phyloP scores from a whole-genome alignment of 2,329 filamentous ascomycete genomes.

The Thielaviopsis musarum region DNA sequence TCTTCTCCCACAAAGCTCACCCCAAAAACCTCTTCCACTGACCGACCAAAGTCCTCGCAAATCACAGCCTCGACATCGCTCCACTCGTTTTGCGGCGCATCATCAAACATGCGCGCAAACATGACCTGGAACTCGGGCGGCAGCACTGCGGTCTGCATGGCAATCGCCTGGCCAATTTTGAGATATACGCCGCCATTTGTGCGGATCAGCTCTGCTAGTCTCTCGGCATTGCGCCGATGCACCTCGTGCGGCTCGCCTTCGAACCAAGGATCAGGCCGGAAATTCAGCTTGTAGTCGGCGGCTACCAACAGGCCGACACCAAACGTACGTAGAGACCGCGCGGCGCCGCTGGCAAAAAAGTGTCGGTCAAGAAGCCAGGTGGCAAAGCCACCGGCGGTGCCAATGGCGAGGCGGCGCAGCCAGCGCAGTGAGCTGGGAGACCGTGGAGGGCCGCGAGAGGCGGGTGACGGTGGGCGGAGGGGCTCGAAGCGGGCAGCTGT shows the following conservation, averaged over 20 bases:
- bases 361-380: constrained; percentile 55
- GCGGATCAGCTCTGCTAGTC: constrained; percentile 64
- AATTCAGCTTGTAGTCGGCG: constrained; percentile 93
- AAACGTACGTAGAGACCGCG: constrained; percentile 69
- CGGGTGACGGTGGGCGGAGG: constrained; percentile 61
- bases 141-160: constrained; percentile 90
- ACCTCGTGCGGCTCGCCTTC: constrained; percentile 58
- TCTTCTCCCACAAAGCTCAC: constrained; percentile 63
- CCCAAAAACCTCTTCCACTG: constrained; percentile 80
- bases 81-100: constrained; percentile 88
- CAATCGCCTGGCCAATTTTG: constrained; percentile 96
- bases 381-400: constrained; percentile 40
- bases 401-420: constrained; percentile 53
- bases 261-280: constrained; percentile 61
- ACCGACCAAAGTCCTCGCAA: constrained; percentile 68
- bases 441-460: constrained; percentile 55
- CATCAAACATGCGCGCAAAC: constrained; percentile 95
- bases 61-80: constrained; percentile 72
- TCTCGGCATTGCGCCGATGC: constrained; percentile 68
- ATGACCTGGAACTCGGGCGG: constrained; percentile 92
- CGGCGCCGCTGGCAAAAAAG: constrained; percentile 63
- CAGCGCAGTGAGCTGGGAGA: constrained; percentile 52
- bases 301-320: constrained; percentile 63
- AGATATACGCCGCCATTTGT: constrained; percentile 85
- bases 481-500: constrained; percentile 34